phyloP scores from a whole-genome alignment of 805 yeast genomes.

The Saccharomycopsis fermentans region DNA sequence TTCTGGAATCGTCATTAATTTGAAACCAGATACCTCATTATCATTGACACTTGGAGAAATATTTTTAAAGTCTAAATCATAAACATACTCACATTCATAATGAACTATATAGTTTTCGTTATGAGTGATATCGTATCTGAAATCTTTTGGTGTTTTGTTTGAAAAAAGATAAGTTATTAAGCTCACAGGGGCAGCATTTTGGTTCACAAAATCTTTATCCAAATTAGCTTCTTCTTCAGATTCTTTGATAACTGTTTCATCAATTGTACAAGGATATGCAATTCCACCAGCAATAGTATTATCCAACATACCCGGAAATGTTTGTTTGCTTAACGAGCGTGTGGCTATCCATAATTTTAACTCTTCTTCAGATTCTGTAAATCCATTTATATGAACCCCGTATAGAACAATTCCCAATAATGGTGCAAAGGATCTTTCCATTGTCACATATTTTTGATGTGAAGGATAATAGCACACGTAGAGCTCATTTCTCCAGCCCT shows the following conservation, averaged over 20 bases:
- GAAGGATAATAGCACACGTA: constrained; percentile 59
- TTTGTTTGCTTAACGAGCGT: constrained; percentile 65
- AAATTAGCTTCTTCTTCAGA: constrained; percentile 87
- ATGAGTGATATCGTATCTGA: constrained; percentile 6
- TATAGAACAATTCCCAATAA: constrained; percentile 80
- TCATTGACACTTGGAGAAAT: constrained; percentile 49
- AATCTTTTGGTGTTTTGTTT: constrained; percentile 25
- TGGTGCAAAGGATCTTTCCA: constrained; percentile 78
- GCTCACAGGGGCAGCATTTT: constrained; percentile 44
- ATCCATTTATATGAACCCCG: constrained; percentile 86
- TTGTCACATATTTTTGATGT: constrained; percentile 46
- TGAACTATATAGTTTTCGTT: constrained; percentile 55
- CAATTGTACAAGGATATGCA: constrained; percentile 65
- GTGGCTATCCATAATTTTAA: constrained; percentile 75
- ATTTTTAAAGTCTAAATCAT: constrained; percentile 52
- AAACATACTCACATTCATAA: constrained; percentile 81
- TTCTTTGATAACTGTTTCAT: constrained; percentile 78
- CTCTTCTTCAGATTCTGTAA: constrained; percentile 38
- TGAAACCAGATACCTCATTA: constrained; percentile 68
- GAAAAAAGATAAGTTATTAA: constrained; percentile 53
- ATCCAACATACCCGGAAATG: constrained; percentile 86
- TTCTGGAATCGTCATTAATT: constrained; percentile 50
- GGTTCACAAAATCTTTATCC: constrained; percentile 37
- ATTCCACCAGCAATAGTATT: constrained; percentile 94
- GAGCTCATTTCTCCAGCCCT: constrained; percentile 82